Base-by-base conservation (phyloP, 2,329 filamentous ascomycete genomes). In the Calonectria henricotiae region DNA sequence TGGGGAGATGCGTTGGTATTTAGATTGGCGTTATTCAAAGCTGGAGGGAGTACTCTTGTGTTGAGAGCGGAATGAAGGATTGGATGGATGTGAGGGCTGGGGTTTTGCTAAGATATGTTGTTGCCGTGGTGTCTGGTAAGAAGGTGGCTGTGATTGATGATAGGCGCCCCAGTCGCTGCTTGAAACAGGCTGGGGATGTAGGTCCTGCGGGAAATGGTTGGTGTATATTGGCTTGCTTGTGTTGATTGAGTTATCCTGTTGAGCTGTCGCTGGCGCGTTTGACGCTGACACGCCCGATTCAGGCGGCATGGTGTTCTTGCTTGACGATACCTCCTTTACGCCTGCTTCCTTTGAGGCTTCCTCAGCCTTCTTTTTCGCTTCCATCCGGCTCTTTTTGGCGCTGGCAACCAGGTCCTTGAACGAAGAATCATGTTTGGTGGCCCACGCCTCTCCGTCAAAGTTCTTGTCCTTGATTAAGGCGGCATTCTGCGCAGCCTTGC, bases 401-500 rank as follows among this genome's bases (percentile, higher is more conserved):
- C 89, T 91, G 3, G 91, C 92, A 76, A 98, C 96, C 51, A 99
- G 81, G 49, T 92, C 88, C 71, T 91, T 90, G 80, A 98, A 99
- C 1, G 94, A 92, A 20, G 84, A 85, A 58, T 91, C 91, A 82
- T 98, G 92, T 70, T 87, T 91, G 8, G 85, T 86, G 27, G 92
- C 91, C 92, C 96, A 98, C 0, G 90, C 92, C 1, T 87, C 86
- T 3, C 91, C 91, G 79, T 98, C 94, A 79, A 98, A 98, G 70
- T 96, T 93, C 79, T 98, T 98, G 75, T 92, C 91, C 85, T 93
- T 95, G 68, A 98, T 81, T n/a, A 80, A 75, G 6, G 75, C 69
- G 15, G 78, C 78, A 49, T 73, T 88, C 83, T 84, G 88, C 17
- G 75, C 65, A 2, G 77, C 67, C 15, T 75, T 76, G 1, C 80